Evolutionary conservation across 192 early-diverging fungal species (phyloP), one percentile per base, ranked within the genome.

Genomic region (Gaertneriomyces semiglobifer): DNA sequence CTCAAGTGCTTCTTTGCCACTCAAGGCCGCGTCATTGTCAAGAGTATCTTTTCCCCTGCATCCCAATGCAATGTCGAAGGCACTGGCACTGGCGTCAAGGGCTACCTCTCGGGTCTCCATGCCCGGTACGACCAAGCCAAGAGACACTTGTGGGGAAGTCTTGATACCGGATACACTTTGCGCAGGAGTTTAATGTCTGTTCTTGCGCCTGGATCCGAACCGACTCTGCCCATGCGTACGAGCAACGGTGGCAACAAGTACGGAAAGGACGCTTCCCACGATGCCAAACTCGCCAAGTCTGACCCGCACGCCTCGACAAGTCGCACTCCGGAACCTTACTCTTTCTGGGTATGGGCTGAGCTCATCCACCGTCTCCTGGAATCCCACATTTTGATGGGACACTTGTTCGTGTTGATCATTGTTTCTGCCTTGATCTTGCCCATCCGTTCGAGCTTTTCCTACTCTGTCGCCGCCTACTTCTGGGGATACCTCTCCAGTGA

Each of bases 1-100:
- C 74, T 91, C 38, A 89, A 89, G 74, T 88, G 87, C 68, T 89
- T 89, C 72, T 89, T 90, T 72, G 78, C 81, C 59, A 90, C 89
- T 10, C 69, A 77, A 40, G 89, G 89, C 8, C 60, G 77, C 7
- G 83, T 87, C 18, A 85, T 87, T 58, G 79, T 82, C 57, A 82
- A 80, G 57, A 76, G 85, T n/a, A 88, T 91, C 67, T 89, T 77
- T 68, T 88, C 87, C 5, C 88, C 89, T 8, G 85, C 82, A 65
- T 90, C 76, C 41, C 84, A 65, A 25, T 80, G 79, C 69, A 84
- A 84, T 71, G 74, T 84, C 48, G 79, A 84, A 69, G 74, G 86
- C 74, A 20, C 81, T 73, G 76, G 88, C 81, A 38, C 72, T 74
- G 77, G 83, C 74, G 0, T 70, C 38, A 44, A 54, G 18, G 80